phyloP scores from a whole-genome alignment of 2,329 filamentous ascomycete species.

The Exophiala xenobiotica region DNA sequence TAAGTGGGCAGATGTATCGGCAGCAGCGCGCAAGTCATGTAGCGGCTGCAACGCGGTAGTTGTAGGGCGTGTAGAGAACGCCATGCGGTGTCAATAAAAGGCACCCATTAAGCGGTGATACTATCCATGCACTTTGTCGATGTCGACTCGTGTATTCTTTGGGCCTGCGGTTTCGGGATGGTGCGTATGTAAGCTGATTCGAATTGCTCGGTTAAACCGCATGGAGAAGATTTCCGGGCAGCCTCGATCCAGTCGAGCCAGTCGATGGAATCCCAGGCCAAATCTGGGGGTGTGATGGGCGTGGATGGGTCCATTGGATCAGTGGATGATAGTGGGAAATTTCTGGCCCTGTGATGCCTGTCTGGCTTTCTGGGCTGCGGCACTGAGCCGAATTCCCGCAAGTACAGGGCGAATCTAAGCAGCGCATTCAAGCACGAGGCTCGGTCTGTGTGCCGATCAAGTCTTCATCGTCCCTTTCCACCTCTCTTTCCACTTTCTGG shows the following conservation, averaged over 20 bases:
- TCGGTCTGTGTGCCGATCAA: constrained; percentile 3
- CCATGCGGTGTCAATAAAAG: constrained; percentile 12
- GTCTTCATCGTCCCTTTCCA: background rate
- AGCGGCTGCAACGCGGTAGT: constrained; percentile 10
- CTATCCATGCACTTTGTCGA: background rate
- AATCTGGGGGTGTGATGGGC: too few species aligned
- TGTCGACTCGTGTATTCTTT: too few species aligned
- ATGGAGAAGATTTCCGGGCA: background rate
- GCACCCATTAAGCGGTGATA: background rate
- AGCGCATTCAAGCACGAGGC: constrained; percentile 1
- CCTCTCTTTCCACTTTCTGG: background rate
- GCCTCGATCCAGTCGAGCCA: too few species aligned
- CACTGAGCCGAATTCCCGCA: too few species aligned
- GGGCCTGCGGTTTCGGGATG: background rate
- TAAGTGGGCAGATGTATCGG: constrained; percentile 36
- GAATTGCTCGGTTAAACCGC: background rate
- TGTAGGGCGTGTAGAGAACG: constrained; percentile 8
- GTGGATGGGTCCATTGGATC: too few species aligned
- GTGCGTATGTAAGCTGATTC: background rate
- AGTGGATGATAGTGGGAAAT: too few species aligned
- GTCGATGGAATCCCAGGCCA: too few species aligned
- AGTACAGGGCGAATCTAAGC: constrained; percentile 3
- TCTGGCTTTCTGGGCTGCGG: too few species aligned
- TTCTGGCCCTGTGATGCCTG: too few species aligned
- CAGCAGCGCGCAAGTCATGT: constrained; percentile 13